Base-by-base conservation (phyloP, 371 early-diverging fungal genomes). In the Mucor irregularis region DNA sequence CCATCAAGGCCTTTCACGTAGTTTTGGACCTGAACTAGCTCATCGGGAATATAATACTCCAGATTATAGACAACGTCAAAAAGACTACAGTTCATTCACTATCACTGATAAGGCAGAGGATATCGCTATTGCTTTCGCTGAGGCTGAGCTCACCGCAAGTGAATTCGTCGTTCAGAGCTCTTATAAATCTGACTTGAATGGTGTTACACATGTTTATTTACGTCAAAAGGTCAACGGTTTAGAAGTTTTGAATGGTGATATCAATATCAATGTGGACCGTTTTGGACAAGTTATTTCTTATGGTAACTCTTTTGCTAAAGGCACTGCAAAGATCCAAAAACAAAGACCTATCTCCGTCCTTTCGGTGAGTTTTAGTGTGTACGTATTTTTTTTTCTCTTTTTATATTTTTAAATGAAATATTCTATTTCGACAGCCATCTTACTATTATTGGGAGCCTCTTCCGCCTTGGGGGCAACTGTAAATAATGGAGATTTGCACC, bases 121-220 rank as follows among this genome's bases (percentile, higher is more conserved):
- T 34, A 68, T 68, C 24, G 82, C 82, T 46, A 55, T 74, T 5
- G 69, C 76, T n/a, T 81, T 77, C 69, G 81, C 68, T 22, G 64
- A 76, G 43, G 37, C 63, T 9, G 66, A 63, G 19, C 42, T 85
- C 28, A 70, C 73, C 2, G 44, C 46, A 0, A 69, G 76, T 24
- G 75, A 82, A 29, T 83, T 71, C 53, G 62, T 80, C 13, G 76
- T 88, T 48, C 74, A 80, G 63, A 78, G 81, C 44, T 63, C 83
- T 22, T 91, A 91, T 63, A 81, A 75, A 34, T 82, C 86, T 53
- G 83, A 85, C 53, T 78, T 83, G 61, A 92, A 81, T 30, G 90
- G 90, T 5, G 82, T 91, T 5, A 90, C 92, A 3, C 94, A 93
- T 53, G 85, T 93, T 21, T 88, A 93, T 58, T 61, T 91, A n/a